Evolutionary conservation across 495 filamentous ascomycete species (phyloP).

Genomic region (Aspergillus incahuasiensis): DNA sequence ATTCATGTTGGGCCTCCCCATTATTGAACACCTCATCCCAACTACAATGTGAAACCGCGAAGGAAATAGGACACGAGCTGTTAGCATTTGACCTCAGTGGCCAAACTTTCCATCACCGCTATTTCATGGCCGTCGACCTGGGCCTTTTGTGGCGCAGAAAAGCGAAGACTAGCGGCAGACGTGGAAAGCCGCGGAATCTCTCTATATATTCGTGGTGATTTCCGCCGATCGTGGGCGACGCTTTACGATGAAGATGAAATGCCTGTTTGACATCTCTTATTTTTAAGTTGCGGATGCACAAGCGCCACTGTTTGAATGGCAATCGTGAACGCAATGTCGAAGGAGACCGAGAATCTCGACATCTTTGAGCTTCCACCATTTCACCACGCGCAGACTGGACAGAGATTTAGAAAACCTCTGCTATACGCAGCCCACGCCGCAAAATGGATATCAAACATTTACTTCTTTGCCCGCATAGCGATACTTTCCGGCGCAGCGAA

Average conservation of each 20-base stretch:
- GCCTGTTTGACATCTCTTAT: background rate
- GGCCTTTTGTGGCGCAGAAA: background rate
- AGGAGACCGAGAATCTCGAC: constrained; percentile 16
- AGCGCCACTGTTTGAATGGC: too few relatives aligned
- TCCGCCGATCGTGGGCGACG: background rate
- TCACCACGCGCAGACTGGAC: constrained; percentile 12
- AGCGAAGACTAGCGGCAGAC: background rate
- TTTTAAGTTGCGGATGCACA: too few relatives aligned
- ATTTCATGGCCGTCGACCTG: background rate
- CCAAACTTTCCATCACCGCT: background rate
- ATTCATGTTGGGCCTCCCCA: too few relatives aligned
- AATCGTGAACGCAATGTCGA: background rate
- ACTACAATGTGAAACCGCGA: too few relatives aligned
- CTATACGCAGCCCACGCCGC: constrained; percentile 20
- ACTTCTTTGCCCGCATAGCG: constrained; percentile 21
- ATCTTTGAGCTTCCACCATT: constrained; percentile 21
- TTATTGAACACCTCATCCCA: too few relatives aligned
- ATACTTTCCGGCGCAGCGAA: constrained; percentile 6
- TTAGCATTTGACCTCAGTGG: too few relatives aligned
- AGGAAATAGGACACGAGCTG: too few relatives aligned
- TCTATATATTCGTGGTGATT: background rate
- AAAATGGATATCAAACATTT: constrained; percentile 22
- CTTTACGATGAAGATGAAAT: background rate
- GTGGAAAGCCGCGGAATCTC: background rate
- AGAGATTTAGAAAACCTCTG: constrained; percentile 22